phyloP scores from a whole-genome alignment of 768 basidiomycete genomes.

The Trametes sanguinea region DNA sequence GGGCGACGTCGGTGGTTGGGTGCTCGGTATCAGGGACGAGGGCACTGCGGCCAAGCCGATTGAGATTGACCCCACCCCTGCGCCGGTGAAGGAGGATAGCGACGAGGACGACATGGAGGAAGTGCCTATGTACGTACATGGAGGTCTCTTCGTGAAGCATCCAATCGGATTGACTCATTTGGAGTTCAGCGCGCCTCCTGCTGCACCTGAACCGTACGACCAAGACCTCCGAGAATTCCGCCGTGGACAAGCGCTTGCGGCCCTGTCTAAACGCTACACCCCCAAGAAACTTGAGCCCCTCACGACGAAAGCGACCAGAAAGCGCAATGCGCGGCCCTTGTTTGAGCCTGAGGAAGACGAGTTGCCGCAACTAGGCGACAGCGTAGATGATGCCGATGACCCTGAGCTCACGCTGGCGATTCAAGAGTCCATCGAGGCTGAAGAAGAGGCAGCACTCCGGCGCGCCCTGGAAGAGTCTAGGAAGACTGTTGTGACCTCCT shows the following conservation, averaged over 20 bases:
- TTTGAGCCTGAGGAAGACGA: slow-evolving; percentile 60
- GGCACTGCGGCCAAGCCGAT: slow-evolving; percentile 87
- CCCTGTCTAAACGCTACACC: slow-evolving; percentile 52
- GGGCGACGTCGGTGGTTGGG: slow-evolving; percentile 87
- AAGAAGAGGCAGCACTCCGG: slow-evolving; percentile 33
- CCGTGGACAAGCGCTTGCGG: slow-evolving; percentile 59
- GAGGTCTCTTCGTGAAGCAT: too few species aligned
- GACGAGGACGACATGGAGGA: slow-evolving; percentile 69
- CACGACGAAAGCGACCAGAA: slow-evolving; percentile 36
- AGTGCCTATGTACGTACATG: slow-evolving; percentile 58
- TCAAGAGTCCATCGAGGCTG: slow-evolving; percentile 56
- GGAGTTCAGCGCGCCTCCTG: neutral
- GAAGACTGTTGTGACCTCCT: neutral
- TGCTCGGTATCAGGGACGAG: slow-evolving; percentile 86
- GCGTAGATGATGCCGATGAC: slow-evolving; percentile 51
- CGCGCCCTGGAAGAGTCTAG: slow-evolving; percentile 35
- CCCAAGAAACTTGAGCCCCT: slow-evolving; percentile 39
- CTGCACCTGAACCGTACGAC: slow-evolving; percentile 41
- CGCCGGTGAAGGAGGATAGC: slow-evolving; percentile 29
- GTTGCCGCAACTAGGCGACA: slow-evolving; percentile 23
- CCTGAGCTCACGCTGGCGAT: slow-evolving; percentile 60
- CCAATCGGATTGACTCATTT: neutral
- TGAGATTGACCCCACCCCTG: slow-evolving; percentile 67
- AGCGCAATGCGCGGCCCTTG: slow-evolving; percentile 46
- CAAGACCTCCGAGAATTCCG: slow-evolving; percentile 65